A percentile compares a stretch with the other conserved stretches of the same genome.
phyloP scores from a whole-genome alignment of 108 stramenopile genomes.

The Pseudonitzschia delicatissima region DNA sequence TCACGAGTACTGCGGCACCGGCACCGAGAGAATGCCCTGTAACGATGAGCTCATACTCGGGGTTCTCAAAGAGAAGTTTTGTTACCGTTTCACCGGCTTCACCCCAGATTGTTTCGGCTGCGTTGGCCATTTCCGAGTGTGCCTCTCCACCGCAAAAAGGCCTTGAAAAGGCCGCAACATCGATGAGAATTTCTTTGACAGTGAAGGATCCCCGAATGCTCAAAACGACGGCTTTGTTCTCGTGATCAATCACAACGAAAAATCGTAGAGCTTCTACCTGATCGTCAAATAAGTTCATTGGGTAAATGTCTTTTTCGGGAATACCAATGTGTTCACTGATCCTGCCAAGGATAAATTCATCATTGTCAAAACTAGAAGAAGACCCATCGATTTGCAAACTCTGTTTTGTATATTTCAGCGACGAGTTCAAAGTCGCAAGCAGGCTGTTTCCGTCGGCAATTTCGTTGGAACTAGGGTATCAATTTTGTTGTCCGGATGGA shows the following conservation, averaged over 20 bases:
- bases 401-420: conserved; percentile 8
- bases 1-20: conserved; percentile 36
- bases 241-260: conserved; percentile 50
- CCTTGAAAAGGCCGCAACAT: conserved; percentile 27
- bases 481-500: not conserved
- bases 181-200: conserved; percentile 38
- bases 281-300: conserved; percentile 12
- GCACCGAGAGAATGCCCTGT: conserved; percentile 52
- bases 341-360: not conserved
- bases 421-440: conserved; percentile 19
- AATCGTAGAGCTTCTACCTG: conserved; percentile 6
- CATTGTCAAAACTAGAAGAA: not conserved
- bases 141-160: conserved; percentile 38
- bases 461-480: not conserved
- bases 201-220: conserved; percentile 52
- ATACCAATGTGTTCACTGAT: conserved; percentile 40
- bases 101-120: conserved; percentile 32
- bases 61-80: conserved; percentile 2
- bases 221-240: conserved; percentile 35
- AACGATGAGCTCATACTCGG: conserved; percentile 30
- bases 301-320: conserved; percentile 32
- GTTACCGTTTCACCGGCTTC: conserved; percentile 13
- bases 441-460: conserved; percentile 29
- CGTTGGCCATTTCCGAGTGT: conserved; percentile 36
- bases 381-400: not conserved